phyloP scores from a whole-genome alignment of 768 basidiomycete species.

The Crepidotus variabilis region DNA sequence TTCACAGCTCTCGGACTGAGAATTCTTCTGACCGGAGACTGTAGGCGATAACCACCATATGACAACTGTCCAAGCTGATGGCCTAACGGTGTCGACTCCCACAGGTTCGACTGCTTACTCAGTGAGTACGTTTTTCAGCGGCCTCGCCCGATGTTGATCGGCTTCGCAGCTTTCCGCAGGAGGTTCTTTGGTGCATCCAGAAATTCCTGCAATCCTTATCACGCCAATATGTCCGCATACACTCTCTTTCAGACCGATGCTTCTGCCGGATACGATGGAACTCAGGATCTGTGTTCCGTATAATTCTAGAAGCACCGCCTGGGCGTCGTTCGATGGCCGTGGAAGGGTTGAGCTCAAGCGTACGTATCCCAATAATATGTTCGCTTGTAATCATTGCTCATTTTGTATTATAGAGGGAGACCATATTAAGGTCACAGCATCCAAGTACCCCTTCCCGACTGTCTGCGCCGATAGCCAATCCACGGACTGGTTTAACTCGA shows the following conservation, averaged over 20 bases:
- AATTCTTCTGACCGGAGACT: neutral
- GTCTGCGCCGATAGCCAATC: slow-evolving; percentile 98
- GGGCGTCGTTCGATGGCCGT: slow-evolving; percentile 98
- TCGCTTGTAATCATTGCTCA: slow-evolving; percentile 7
- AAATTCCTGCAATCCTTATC: slow-evolving; percentile 94
- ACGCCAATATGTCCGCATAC: slow-evolving; percentile 99
- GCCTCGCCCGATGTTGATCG: slow-evolving; percentile 1
- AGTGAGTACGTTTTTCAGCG: slow-evolving; percentile 40
- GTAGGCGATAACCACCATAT: slow-evolving; percentile 97
- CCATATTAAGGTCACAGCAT: slow-evolving; percentile 97
- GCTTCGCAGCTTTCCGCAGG: slow-evolving; percentile 78
- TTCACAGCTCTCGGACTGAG: slow-evolving; percentile 18
- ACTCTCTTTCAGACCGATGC: slow-evolving; percentile 97
- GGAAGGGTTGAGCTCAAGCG: slow-evolving; percentile 95
- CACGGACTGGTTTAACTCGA: slow-evolving; percentile 98
- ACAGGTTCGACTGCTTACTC: slow-evolving; percentile 99
- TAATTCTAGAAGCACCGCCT: slow-evolving; percentile 96
- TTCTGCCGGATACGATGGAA: slow-evolving; percentile 98
- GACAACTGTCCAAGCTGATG: slow-evolving; percentile 98
- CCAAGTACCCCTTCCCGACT: slow-evolving; percentile 97
- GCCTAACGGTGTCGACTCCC: slow-evolving; percentile 91
- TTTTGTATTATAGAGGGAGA: slow-evolving; percentile 75
- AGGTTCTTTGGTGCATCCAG: slow-evolving; percentile 95
- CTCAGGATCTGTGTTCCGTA: slow-evolving; percentile 98
- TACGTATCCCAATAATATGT: slow-evolving; percentile 32